Evolutionary conservation across 2,329 filamentous ascomycete genomes (phyloP), one percentile per base, ranked within the genome.

Genomic region (Fusarium sp.): DNA sequence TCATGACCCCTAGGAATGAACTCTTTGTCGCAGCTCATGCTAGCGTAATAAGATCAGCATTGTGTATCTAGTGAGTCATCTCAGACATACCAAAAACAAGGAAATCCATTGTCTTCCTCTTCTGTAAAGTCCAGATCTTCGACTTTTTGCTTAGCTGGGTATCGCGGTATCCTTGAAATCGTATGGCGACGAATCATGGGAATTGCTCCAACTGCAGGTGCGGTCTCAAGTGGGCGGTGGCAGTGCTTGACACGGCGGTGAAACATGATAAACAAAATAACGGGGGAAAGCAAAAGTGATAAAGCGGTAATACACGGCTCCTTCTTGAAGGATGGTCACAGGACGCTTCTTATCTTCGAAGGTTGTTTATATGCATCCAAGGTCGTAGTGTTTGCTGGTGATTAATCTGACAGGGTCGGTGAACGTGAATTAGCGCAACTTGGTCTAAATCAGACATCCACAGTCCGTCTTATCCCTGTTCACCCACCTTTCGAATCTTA

Each of bases 21-120:
- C 9, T 44, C 51, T 9, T 54, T 54, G 14, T 44, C 26, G 12
- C 51, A 44, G 7, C 10, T 54, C 51, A 54, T 54, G 39, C 51
- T 44, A n/a, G 23, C 16, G 6, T 3, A 25, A 9, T 25, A 41
- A 4, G 44, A 39, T 31, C 19, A 54, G 26, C 2, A 7, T 13
- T 6, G 10, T 21, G 4, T 10, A 4, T 41, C 39, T 4, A 34
- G 8, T 7, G 5, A 14, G 18, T 21, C 12, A 26, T 16, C 12
- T 19, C 7, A 19, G 19, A 54, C 26, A 8, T 28, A 44, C 51
- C 51, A 54, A 34, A 44, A 44, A n/a, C 31, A 44, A 7, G 51
- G 51, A 21, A 54, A 54, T 7, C 19, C 16, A 21, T 52, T 52
- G n/a, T 52, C 50, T n/a, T 42, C 50, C 16, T 30, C 50, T 19